A percentile compares a stretch with the other conserved stretches of the same genome.
These are phyloP conservation scores for Dionaea muscipula DNA, from an alignment of 179 eudicot genomes.

Conservation along the genomic window DNA sequence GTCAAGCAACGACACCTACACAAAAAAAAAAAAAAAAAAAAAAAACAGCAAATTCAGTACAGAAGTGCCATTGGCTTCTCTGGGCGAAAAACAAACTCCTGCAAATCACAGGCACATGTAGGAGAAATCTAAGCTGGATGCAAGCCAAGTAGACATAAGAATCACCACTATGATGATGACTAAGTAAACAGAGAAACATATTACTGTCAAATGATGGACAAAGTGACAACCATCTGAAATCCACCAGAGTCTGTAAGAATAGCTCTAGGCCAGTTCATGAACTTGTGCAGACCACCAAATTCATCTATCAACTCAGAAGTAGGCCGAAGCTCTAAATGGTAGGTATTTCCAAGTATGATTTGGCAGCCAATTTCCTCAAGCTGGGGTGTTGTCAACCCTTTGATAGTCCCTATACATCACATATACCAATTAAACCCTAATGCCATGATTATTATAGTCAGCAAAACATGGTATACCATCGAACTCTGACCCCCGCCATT, in stretches of 20 bases:
- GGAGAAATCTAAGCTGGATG: not conserved
- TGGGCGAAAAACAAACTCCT: not conserved
- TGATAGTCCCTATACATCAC: slow-evolving; percentile 51
- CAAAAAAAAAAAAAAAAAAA: not conserved
- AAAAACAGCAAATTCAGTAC: not conserved
- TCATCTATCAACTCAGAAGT: slow-evolving; percentile 77
- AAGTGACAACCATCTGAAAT: slow-evolving; percentile 74
- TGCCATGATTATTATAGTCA: not conserved
- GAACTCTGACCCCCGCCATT: too few species aligned
- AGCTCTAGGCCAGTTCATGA: slow-evolving; percentile 91
- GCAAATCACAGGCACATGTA: not conserved
- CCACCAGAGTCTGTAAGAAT: slow-evolving; percentile 93
- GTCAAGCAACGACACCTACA: slow-evolving; percentile 71
- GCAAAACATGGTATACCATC: not conserved
- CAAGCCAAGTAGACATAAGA: not conserved
- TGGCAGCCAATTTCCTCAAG: slow-evolving; percentile 92
- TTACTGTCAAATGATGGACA: not conserved
- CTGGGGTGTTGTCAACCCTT: slow-evolving; percentile 70
- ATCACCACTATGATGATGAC: not conserved
- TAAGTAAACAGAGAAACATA: slow-evolving; percentile 4
- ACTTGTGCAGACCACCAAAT: slow-evolving; percentile 80
- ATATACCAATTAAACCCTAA: slow-evolving; percentile 2
- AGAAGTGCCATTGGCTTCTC: not conserved
- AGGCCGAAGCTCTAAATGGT: slow-evolving; percentile 85
- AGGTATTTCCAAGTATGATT: slow-evolving; percentile 82